Evolutionary conservation across 345 rosid species (phyloP), one percentile per base, ranked within the genome.

Genomic region (Salix brachista): DNA sequence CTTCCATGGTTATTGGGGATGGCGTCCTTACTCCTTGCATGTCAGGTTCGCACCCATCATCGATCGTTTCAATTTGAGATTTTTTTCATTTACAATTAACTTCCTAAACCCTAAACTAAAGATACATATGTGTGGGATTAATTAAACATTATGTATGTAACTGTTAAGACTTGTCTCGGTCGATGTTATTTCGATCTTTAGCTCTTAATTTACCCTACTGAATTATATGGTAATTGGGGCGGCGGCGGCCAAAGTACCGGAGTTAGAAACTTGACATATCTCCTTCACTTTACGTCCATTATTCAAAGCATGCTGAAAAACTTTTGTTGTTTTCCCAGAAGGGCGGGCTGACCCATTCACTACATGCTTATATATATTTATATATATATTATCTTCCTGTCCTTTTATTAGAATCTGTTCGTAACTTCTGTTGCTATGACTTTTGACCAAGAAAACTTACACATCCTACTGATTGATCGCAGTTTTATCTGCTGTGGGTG

Each of bases 1-100:
- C 91, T 74, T 88, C 89, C 80, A 88, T 86, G 89, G 84, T 88
- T 13, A 86, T 86, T 9, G 91, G 89, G 13, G 91, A 88, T 39
- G 91, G 91, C 3, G 81, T 88, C 50, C 88, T 88, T 12, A 88
- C 91, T 8, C 92, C 89, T 26, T 80, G 84, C 72, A 89, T 89
- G 65, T 88, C 88, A 71, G 90, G 89, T 86, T 30, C 12, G 5
- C 13, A 13, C 16, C 52, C 64, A 9, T 66, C 65, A 32, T 67
- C 26, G 19, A 32, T 67, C 26, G 19, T 21, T 46, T 14, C 6
- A 18, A 6, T 8, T 58, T 12, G 18, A 46, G 5, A 1, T 0
- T 46, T 44, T 44, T 44, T 44, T 41, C 4, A 14, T 46, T 13
- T 4, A 3, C 1, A 16, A 0, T 41, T 10, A 12, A 32, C 34